phyloP scores from a whole-genome alignment of 495 filamentous ascomycete species.

The Neurospora africana region DNA sequence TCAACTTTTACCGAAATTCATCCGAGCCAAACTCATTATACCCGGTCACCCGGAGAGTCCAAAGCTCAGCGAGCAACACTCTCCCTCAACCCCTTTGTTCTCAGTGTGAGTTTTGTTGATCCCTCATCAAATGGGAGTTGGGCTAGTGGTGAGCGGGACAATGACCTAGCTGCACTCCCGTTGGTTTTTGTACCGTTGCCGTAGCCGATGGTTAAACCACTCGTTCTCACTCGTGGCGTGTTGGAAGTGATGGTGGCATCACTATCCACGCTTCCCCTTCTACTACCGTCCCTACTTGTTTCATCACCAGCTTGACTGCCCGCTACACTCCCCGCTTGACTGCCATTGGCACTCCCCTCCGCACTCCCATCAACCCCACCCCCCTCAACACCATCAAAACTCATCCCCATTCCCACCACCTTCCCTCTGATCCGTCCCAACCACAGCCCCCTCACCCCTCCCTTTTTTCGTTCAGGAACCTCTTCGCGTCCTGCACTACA shows the following conservation, averaged over 20 bases:
- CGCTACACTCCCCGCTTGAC: neutral
- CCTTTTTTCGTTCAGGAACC: constrained; percentile 65
- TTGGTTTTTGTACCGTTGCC: constrained; percentile 4
- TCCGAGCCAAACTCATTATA: neutral
- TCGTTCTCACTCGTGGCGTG: constrained; percentile 24
- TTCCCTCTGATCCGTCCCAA: constrained; percentile 25
- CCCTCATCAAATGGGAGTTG: constrained; percentile 31
- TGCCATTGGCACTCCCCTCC: neutral
- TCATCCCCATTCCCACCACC: constrained; percentile 12
- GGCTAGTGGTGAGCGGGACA: constrained; percentile 3
- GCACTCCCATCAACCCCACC: constrained; percentile 3
- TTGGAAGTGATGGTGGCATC: constrained; percentile 29
- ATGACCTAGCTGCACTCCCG: neutral
- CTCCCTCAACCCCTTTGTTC: constrained; percentile 40
- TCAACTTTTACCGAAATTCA: too few species aligned
- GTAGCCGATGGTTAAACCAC: constrained; percentile 13
- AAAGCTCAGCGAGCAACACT: constrained; percentile 21
- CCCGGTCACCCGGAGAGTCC: neutral
- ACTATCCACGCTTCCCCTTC: constrained; percentile 41
- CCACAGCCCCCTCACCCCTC: constrained; percentile 60
- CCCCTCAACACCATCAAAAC: neutral
- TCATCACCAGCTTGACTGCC: neutral
- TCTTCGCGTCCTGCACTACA: constrained; percentile 69
- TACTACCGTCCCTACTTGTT: constrained; percentile 16
- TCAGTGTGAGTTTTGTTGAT: constrained; percentile 26